Evolutionary conservation across 1,284 basidiomycete species (phyloP), one percentile per base, ranked within the genome.

Genomic region (Cryptococcus floricola): DNA sequence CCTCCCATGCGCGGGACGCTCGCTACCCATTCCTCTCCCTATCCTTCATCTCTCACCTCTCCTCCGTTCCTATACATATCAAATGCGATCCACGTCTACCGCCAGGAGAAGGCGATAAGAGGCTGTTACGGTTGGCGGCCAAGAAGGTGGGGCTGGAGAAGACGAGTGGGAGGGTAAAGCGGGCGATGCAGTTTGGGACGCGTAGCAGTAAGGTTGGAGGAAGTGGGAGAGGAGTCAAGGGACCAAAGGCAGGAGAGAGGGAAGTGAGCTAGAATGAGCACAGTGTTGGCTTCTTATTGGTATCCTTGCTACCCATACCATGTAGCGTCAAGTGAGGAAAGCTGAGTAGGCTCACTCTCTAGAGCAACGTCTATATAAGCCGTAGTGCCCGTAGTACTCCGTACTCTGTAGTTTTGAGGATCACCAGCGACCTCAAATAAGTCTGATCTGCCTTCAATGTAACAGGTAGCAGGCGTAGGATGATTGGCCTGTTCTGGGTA

Each of bases 171-270:
- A 80, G 90, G 59, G 91, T 88, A 68, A 98, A 98, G 78, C 75
- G 89, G 52, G 95, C 95, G 5, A 98, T 98, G 88, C 95, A 98
- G 72, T 98, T 98, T 79, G 95, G 95, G 3, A 91, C 87, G 59
- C 84, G 89, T 72, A 92, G 91, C 48, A 92, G 93, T 4, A 85
- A 93, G 67, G 93, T 98, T 87, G 63, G 64, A 52, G 65, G 58
- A n/a, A 53, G 38, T 16, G 60, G 59, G 19, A 52, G 39, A 5
- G 59, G 59, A 2, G 56, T 61, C 18, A 63, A 57, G 47, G 65
- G 68, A 9, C 60, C 56, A 12, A 64, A 58, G 19, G 67, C 65
- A 1, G 67, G 63, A 3, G 60, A 64, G 41, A 59, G 59, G 50
- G 37, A 27, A 19, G 56, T 60, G 13, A 50, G 52, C 37, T 57